phyloP scores from a whole-genome alignment of 2,329 filamentous ascomycete genomes.

The Gaeumannomyces sp. region DNA sequence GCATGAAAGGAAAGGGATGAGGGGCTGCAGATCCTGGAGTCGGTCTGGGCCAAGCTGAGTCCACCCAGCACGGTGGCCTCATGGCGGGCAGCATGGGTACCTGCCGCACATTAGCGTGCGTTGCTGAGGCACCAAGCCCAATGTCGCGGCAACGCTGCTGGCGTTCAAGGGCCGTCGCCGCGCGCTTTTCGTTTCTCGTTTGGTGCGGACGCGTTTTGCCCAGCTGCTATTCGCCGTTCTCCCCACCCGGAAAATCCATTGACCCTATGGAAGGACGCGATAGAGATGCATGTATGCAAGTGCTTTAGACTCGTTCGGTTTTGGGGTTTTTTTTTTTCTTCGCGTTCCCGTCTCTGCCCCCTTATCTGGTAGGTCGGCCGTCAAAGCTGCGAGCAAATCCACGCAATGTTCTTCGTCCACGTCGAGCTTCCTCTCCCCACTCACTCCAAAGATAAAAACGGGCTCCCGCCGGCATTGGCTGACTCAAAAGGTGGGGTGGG shows the following conservation, averaged over 20 bases:
- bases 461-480: neutral
- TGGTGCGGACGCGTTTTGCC: neutral
- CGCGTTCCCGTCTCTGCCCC: neutral
- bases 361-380: neutral
- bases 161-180: no score
- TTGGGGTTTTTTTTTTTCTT: no score
- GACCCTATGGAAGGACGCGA: no score
- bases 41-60: neutral
- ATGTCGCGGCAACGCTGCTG: no score
- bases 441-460: neutral
- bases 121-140: neutral
- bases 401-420: neutral
- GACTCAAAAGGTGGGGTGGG: slow-evolving; percentile 1
- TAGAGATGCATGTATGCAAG: neutral
- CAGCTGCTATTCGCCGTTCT: no score
- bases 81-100: neutral
- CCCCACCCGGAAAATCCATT: neutral
- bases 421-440: neutral
- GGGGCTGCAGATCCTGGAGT: neutral
- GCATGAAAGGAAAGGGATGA: neutral
- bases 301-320: neutral
- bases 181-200: neutral
- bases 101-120: neutral
- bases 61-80: neutral
- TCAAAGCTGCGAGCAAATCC: neutral